Evolutionary conservation across 1,139 yeast species (phyloP).

Genomic region (Candida sojae): DNA sequence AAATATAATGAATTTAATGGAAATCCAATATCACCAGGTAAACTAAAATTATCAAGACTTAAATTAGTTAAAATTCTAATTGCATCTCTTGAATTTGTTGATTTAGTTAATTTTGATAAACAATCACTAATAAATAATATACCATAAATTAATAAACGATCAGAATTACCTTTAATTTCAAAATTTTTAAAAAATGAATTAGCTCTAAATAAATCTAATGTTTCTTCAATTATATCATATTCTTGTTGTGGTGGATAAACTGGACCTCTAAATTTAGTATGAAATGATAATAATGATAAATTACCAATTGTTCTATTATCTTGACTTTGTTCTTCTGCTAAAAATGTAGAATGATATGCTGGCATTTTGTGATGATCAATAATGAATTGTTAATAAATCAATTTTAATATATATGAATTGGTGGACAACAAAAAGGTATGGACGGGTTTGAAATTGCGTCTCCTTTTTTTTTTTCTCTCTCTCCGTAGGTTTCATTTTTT

Average conservation of each 20-base stretch:
- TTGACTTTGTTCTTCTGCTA: slow-evolving; percentile 54
- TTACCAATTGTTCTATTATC: slow-evolving; percentile 55
- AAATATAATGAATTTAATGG: slow-evolving; percentile 84
- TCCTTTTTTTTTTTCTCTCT: neutral
- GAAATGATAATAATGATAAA: slow-evolving; percentile 78
- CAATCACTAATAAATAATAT: slow-evolving; percentile 87
- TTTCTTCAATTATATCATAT: slow-evolving; percentile 91
- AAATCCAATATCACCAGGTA: slow-evolving; percentile 95
- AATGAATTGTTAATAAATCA: slow-evolving; percentile 6
- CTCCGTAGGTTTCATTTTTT: too few species aligned
- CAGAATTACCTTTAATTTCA: slow-evolving; percentile 95
- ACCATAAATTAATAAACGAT: slow-evolving; percentile 94
- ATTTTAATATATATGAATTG: neutral
- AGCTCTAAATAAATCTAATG: slow-evolving; percentile 88
- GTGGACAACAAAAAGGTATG: neutral
- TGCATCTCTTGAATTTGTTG: slow-evolving; percentile 62
- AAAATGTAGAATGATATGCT: slow-evolving; percentile 91
- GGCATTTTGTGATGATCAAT: too few species aligned
- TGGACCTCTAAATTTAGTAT: slow-evolving; percentile 87
- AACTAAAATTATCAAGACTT: slow-evolving; percentile 82
- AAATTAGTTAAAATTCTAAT: slow-evolving; percentile 72
- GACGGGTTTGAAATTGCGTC: neutral
- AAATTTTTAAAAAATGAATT: slow-evolving; percentile 95
- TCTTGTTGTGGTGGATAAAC: slow-evolving; percentile 80
- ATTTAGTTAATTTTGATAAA: slow-evolving; percentile 57